Evolutionary conservation across 768 basidiomycete genomes (phyloP).

Genomic region (Tulasnella sp.): DNA sequence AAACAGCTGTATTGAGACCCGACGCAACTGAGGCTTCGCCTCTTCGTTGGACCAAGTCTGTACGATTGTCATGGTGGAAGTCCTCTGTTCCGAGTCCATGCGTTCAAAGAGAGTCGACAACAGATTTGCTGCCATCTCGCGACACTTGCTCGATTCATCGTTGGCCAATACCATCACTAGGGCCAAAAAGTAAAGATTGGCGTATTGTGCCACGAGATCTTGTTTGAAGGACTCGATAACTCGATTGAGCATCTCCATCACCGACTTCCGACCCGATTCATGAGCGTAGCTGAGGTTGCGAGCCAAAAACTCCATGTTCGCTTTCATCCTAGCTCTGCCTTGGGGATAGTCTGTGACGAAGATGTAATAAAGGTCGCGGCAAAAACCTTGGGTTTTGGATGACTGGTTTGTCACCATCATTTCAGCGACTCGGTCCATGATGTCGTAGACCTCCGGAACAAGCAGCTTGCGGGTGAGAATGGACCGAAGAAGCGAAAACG

Average conservation of each 20-base stretch:
- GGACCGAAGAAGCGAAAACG: slow-evolving; percentile 84
- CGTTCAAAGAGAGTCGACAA: slow-evolving; percentile 71
- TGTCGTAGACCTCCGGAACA: slow-evolving; percentile 93
- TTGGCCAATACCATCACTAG: slow-evolving; percentile 92
- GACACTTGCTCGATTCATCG: slow-evolving; percentile 84
- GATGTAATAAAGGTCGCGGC: slow-evolving; percentile 81
- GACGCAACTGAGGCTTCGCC: slow-evolving; percentile 56
- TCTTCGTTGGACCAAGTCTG: slow-evolving; percentile 73
- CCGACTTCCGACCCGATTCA: slow-evolving; percentile 88
- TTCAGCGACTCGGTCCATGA: slow-evolving; percentile 89
- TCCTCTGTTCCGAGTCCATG: slow-evolving; percentile 57
- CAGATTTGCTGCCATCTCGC: slow-evolving; percentile 81
- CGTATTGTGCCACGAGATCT: slow-evolving; percentile 68
- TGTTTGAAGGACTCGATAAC: slow-evolving; percentile 80
- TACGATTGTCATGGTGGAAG: slow-evolving; percentile 61
- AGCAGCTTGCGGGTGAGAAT: slow-evolving; percentile 89
- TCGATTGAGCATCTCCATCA: slow-evolving; percentile 87
- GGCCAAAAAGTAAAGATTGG: slow-evolving; percentile 85
- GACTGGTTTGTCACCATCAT: slow-evolving; percentile 94
- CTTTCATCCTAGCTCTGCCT: slow-evolving; percentile 82
- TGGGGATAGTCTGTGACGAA: slow-evolving; percentile 98
- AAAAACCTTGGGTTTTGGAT: slow-evolving; percentile 83
- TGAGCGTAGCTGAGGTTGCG: slow-evolving; percentile 87
- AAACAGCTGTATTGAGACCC: slow-evolving; percentile 77
- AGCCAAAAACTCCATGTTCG: slow-evolving; percentile 86